Conservation (phyloP, 1,284 basidiomycete genomes). For the Ganoderma leucocontextum region DNA sequence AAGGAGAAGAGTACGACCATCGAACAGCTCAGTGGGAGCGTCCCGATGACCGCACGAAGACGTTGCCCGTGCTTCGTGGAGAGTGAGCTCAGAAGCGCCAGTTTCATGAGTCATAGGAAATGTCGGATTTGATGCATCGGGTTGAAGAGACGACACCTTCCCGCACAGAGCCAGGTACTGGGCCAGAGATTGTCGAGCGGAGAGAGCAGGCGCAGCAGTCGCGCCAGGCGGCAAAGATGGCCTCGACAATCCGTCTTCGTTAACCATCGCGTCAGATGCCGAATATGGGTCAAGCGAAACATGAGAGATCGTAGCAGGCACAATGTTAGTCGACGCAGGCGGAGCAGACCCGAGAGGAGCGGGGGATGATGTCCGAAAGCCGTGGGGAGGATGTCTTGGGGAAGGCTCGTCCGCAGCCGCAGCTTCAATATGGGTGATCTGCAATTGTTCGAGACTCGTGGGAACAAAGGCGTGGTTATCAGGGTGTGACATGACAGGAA, state of each 20-base stretch:
- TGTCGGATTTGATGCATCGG: not conserved
- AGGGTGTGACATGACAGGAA: not conserved
- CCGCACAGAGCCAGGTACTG: conserved; percentile 34
- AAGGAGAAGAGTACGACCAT: conserved; percentile 57
- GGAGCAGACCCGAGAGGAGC: not conserved
- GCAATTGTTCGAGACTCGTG: not conserved
- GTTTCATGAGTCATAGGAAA: not conserved
- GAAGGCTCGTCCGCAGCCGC: conserved; percentile 4
- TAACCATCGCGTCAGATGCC: not conserved
- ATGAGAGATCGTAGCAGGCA: not conserved
- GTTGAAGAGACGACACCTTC: conserved; percentile 13
- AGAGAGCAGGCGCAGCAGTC: conserved; percentile 4
- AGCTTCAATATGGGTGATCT: not conserved
- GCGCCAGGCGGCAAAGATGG: not conserved
- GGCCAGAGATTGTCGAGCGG: conserved; percentile 31
- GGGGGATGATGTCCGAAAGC: not conserved
- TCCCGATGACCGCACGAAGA: conserved; percentile 14
- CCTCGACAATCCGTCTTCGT: not conserved
- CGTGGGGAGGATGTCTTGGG: too few species aligned
- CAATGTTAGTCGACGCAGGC: not conserved
- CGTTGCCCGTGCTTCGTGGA: too few species aligned
- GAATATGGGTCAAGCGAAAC: not conserved
- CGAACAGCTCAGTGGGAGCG: conserved; percentile 53
- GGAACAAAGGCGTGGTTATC: not conserved
- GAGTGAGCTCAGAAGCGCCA: not conserved